These are phyloP conservation scores for Arabis hirsuta DNA, from an alignment of 345 rosid species.

Conservation along the genomic window DNA sequence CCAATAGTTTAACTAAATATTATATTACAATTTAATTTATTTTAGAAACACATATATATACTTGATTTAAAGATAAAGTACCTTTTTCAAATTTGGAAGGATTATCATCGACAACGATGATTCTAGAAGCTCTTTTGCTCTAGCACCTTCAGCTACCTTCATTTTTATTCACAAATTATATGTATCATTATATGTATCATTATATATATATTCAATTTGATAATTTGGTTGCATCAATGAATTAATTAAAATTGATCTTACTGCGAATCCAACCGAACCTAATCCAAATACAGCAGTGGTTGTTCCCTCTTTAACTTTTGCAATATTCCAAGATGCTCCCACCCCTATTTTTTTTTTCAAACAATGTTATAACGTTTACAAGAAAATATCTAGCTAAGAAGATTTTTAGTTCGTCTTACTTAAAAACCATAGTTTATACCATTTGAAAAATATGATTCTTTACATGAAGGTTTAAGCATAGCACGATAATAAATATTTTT, in stretches of 20 bases:
- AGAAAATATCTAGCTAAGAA: no score
- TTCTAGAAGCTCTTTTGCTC: conserved; percentile 64
- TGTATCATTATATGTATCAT: no score
- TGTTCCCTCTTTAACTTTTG: conserved; percentile 62
- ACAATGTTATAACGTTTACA: background rate
- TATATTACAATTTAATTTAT: no score
- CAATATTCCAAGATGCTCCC: conserved; percentile 72
- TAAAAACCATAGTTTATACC: background rate
- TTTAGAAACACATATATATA: no score
- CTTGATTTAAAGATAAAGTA: conserved; percentile 8
- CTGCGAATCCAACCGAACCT: conserved; percentile 78
- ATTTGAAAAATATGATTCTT: background rate
- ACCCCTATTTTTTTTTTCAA: conserved; percentile 48
- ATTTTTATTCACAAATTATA: conserved; percentile 20
- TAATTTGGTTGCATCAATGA: background rate
- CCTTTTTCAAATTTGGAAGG: conserved; percentile 58
- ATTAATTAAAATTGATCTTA: conserved; percentile 38
- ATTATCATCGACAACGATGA: conserved; percentile 65
- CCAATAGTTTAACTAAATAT: no score
- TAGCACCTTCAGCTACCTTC: conserved; percentile 68
- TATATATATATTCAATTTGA: no score
- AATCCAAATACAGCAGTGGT: conserved; percentile 69
- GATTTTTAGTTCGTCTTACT: no score
- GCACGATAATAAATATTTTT: background rate
- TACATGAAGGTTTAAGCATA: background rate